phyloP scores from a whole-genome alignment of 371 early-diverging fungal species.

The Mucor lusitanicus region DNA sequence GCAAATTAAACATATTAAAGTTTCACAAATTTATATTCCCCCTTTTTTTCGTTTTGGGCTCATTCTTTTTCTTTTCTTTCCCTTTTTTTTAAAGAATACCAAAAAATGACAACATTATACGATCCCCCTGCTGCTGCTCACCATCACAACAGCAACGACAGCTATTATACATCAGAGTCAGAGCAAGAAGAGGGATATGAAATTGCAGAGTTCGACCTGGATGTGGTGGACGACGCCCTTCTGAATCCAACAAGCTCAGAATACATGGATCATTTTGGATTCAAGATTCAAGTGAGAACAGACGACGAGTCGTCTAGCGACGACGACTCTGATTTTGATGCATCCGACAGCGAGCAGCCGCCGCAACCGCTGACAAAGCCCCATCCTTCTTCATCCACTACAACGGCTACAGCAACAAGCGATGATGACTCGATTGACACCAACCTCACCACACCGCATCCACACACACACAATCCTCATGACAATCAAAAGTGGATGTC shows the following conservation, averaged over 20 bases:
- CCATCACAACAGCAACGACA: neutral
- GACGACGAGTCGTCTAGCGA: constrained; percentile 43
- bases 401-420: constrained; percentile 3
- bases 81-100: neutral
- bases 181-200: constrained; percentile 11
- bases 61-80: neutral
- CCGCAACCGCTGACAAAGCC: neutral
- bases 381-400: constrained; percentile 1
- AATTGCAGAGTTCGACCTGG: constrained; percentile 37
- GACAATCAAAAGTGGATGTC: constrained; percentile 4
- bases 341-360: neutral
- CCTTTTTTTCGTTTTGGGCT: neutral
- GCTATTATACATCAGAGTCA: constrained; percentile 3
- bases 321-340: constrained; percentile 28
- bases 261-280: constrained; percentile 49
- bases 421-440: constrained; percentile 13
- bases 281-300: constrained; percentile 44
- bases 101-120: constrained; percentile 9
- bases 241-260: constrained; percentile 38
- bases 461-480: neutral
- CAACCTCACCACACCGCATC: constrained; percentile 9
- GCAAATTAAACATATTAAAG: neutral
- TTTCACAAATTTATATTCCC: neutral
- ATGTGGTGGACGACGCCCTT: constrained; percentile 49
- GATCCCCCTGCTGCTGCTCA: neutral